These are phyloP conservation scores for Marasmius sp. DNA, from an alignment of 1,284 basidiomycete species.

Conservation along the genomic window DNA sequence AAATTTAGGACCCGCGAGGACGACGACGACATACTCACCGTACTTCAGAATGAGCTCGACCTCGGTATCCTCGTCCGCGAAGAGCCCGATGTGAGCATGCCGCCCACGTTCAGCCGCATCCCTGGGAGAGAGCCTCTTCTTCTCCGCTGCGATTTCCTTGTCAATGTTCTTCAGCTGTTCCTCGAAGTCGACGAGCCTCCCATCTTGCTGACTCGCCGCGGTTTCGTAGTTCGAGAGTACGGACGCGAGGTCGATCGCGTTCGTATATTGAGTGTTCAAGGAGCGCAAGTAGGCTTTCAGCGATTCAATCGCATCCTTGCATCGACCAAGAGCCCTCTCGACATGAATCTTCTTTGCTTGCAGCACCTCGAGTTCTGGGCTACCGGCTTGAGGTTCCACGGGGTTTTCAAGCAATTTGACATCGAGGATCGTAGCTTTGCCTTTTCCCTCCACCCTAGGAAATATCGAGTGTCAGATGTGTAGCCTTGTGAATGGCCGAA, in stretches of 20 bases:
- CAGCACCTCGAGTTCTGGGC: slow-evolving; percentile 18
- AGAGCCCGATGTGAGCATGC: slow-evolving; percentile 29
- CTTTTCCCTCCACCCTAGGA: slow-evolving; percentile 20
- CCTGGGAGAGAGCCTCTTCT: neutral
- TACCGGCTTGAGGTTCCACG: neutral
- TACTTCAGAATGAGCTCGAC: slow-evolving; percentile 35
- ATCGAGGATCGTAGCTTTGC: slow-evolving; percentile 20
- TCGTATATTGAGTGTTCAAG: slow-evolving; percentile 22
- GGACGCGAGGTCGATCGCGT: slow-evolving; percentile 19
- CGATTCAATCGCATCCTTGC: slow-evolving; percentile 16
- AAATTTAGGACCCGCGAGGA: neutral
- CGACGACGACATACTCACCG: slow-evolving; percentile 21
- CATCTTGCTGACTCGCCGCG: slow-evolving; percentile 27
- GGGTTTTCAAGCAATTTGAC: slow-evolving; percentile 9
- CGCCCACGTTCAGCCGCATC: slow-evolving; percentile 16
- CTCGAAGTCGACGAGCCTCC: slow-evolving; percentile 16
- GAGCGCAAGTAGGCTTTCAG: slow-evolving; percentile 22
- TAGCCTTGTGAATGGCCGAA: too few species aligned
- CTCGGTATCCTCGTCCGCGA: slow-evolving; percentile 31
- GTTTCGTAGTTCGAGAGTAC: slow-evolving; percentile 24
- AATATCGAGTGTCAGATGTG: too few species aligned
- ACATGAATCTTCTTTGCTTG: slow-evolving; percentile 17
- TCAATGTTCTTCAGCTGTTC: slow-evolving; percentile 1
- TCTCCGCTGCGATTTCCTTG: slow-evolving; percentile 2
- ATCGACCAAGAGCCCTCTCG: slow-evolving; percentile 24